Evolutionary conservation across 345 rosid species (phyloP).

Genomic region (Noccaea bulbosa): DNA sequence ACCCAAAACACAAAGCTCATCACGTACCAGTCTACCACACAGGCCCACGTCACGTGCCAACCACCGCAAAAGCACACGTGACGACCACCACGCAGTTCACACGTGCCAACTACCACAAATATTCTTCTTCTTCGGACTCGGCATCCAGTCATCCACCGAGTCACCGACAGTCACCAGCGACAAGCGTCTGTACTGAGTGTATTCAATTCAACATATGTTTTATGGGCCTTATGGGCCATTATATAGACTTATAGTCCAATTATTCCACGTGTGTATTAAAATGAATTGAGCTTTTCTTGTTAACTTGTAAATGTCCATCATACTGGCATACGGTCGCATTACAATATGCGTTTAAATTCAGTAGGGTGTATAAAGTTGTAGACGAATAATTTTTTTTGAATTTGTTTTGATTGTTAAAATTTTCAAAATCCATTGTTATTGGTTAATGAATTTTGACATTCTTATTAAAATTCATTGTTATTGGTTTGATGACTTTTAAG

Average conservation of each 20-base stretch:
- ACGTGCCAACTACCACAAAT: background rate
- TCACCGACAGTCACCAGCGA: background rate
- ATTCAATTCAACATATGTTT: background rate
- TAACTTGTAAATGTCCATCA: background rate
- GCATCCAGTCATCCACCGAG: background rate
- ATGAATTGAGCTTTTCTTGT: background rate
- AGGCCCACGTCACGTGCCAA: background rate
- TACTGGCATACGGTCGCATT: too few relatives aligned
- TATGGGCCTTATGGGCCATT: slow-evolving; percentile 5
- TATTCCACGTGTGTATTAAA: background rate
- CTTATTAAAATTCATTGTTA: too few relatives aligned
- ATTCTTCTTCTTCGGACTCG: background rate
- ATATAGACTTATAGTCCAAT: background rate
- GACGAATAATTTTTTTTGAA: too few relatives aligned
- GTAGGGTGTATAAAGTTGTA: too few relatives aligned
- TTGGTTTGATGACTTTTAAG: too few relatives aligned
- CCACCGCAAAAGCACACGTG: slow-evolving; percentile 1
- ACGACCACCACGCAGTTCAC: slow-evolving; percentile 14
- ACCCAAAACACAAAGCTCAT: background rate
- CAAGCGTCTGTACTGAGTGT: background rate
- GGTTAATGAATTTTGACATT: too few relatives aligned
- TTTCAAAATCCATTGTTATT: too few relatives aligned
- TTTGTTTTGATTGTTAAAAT: too few relatives aligned
- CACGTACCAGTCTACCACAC: background rate
- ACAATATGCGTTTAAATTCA: too few relatives aligned